phyloP scores from a whole-genome alignment of 2,329 filamentous ascomycete genomes.

The Reticulascus tulasneorum region DNA sequence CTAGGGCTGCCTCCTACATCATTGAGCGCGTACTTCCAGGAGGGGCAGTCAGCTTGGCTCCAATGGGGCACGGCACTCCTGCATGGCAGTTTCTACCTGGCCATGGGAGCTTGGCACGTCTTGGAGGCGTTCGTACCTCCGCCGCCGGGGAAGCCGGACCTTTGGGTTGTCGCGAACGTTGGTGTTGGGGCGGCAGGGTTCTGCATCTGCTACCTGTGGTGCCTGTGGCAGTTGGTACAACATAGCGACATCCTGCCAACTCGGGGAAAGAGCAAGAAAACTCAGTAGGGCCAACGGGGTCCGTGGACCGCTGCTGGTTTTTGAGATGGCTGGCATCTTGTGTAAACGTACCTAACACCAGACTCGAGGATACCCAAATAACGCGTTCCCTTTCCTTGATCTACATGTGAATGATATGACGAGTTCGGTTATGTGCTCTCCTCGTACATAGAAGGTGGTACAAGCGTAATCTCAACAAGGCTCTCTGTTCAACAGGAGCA shows the following conservation, averaged over 20 bases:
- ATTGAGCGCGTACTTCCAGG: constrained; percentile 62
- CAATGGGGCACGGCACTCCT: constrained; percentile 62
- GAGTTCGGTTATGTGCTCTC: too few relatives aligned
- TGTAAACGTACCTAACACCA: too few relatives aligned
- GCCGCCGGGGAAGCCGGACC: constrained; percentile 76
- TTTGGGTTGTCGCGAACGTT: constrained; percentile 92
- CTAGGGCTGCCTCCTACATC: constrained; percentile 80
- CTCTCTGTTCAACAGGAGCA: too few relatives aligned
- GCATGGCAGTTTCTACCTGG: constrained; percentile 71
- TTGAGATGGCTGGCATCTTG: too few relatives aligned
- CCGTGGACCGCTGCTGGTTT: too few relatives aligned
- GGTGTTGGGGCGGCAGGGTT: constrained; percentile 83
- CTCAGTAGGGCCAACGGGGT: too few relatives aligned
- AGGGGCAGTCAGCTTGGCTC: constrained; percentile 39
- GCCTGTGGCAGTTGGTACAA: constrained; percentile 62
- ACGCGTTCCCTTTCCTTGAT: too few relatives aligned
- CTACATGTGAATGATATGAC: too few relatives aligned
- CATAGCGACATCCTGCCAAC: constrained; percentile 52
- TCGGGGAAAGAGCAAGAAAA: constrained; percentile 5
- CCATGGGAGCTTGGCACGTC: constrained; percentile 79
- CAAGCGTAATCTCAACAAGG: too few relatives aligned
- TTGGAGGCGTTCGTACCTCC: constrained; percentile 65
- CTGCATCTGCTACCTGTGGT: constrained; percentile 86
- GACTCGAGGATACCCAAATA: too few relatives aligned
- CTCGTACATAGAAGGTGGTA: too few relatives aligned